Evolutionary conservation across 2,329 filamentous ascomycete genomes (phyloP), one percentile per base, ranked within the genome.

Genomic region (Colletotrichum eremochloae): DNA sequence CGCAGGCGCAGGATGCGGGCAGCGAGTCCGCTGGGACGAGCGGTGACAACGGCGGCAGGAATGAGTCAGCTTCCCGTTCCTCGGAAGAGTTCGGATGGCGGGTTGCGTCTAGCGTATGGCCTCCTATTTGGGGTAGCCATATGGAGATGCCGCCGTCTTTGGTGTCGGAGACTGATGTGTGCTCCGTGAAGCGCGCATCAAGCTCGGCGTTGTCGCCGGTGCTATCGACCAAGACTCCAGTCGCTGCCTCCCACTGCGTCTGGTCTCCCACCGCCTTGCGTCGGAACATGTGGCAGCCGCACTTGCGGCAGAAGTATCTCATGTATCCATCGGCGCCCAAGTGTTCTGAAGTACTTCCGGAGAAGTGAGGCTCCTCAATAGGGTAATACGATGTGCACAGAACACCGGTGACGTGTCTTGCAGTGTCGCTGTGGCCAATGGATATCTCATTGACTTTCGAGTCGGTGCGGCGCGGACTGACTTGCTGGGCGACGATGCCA

Each of bases 271-370:
- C 67, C 29, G 55, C 61, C 56, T 65, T 69, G 44, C 68, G 68
- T 65, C 79, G 79, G 79, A 84, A 83, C 24, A 85, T 50, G 63
- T 85, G 84, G 60, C 84, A 85, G 1, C 84, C 83, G 60, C 84
- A 85, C 1, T 64, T 82, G 0, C 71, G 66, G 68, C 84, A 86
- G 71, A 86, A 85, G 73, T 81, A 82, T 6, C 80, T 76, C 1
- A 74, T 77, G 2, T 74, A 74, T 2, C 48, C 33, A 20, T 75
- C 69, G 0, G 8, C 4, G 0, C n/a, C 29, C 14, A 40, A 11
- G 20, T 75, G 74, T 14, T 36, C 66, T 1, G 29, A 61, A 29
- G 82, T 73, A 1, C 68, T 71, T 0, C 65, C 15, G 2, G 40
- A 48, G 0, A 76, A 12, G 1, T 18, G 24, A 0, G 77, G 76